These are phyloP conservation scores for Lantana camara DNA, from an alignment of 257 asterid genomes.

Conservation along the genomic window DNA sequence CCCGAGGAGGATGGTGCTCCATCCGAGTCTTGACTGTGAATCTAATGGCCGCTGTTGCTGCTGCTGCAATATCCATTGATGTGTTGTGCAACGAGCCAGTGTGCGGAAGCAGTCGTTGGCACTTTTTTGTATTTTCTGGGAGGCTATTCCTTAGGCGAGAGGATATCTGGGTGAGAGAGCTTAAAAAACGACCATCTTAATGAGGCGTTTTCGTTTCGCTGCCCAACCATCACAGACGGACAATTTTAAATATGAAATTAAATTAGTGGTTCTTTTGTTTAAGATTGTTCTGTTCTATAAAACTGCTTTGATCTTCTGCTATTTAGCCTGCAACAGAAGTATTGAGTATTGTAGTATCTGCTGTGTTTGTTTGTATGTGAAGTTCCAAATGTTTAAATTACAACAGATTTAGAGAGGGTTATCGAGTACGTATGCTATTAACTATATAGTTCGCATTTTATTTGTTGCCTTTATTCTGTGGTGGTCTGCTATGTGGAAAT, in stretches of 20 bases:
- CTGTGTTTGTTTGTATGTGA: neutral
- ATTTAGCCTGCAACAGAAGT: neutral
- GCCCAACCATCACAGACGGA: neutral
- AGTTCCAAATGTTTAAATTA: neutral
- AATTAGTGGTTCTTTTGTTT: slow-evolving; percentile 25
- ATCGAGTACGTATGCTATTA: no score
- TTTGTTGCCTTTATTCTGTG: neutral
- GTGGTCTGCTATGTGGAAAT: neutral
- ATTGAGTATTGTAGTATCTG: slow-evolving; percentile 14
- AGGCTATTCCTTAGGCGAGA: slow-evolving; percentile 11
- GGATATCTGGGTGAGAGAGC: slow-evolving; percentile 11
- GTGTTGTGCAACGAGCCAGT: slow-evolving; percentile 10
- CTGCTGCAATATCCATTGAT: slow-evolving; percentile 1
- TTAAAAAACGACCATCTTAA: slow-evolving; percentile 10
- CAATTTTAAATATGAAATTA: slow-evolving; percentile 13
- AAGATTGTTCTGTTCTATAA: slow-evolving; percentile 11
- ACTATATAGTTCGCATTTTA: neutral
- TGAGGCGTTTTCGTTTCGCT: slow-evolving; percentile 25
- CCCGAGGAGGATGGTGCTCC: slow-evolving; percentile 62
- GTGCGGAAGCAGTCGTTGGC: slow-evolving; percentile 2
- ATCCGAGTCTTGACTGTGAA: slow-evolving; percentile 48
- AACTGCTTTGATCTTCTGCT: slow-evolving; percentile 5
- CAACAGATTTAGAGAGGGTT: neutral
- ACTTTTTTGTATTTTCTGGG: slow-evolving; percentile 8
- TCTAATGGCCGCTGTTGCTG: slow-evolving; percentile 8